Base-by-base conservation (phyloP, 345 rosid genomes). In the Rhodamnia rubescens region DNA sequence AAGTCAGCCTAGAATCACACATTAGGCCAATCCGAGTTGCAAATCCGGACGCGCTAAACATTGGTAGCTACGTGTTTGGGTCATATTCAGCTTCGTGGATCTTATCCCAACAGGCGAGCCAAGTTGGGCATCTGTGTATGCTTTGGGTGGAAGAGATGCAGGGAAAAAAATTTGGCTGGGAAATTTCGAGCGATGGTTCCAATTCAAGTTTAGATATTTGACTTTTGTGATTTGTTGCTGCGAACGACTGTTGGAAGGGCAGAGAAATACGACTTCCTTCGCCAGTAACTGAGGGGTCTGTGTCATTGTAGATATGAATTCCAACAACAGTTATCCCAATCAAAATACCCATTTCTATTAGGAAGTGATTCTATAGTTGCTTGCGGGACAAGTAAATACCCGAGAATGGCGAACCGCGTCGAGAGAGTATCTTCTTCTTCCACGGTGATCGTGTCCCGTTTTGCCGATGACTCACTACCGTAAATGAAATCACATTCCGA, bases 391-490 rank as follows among this genome's bases (percentile, higher is more conserved):
- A 32, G 6, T 16, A 32, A 29, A 64, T 64, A 4, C 44, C 36
- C 0, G 24, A 64, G 24, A 16, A 8, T 0, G 4, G 1, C 26
- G 58, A 22, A 55, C 4, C 26, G 26, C 26, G 4, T 8, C 58
- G 11, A 55, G 26, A 55, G 32, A 16, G 12, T 29, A 64, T 64
- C 0, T 0, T 7, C 0, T 15, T 29, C 3, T 7, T 64, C 3
- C 1, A 15, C 1, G 42, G 11, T 0, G 40, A 27, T 61, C 0
- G 1, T 8, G 21, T 27, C 1, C 18, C 0, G 10, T 32, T 22
- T 0, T 16, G 2, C 24, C 1, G 1, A 18, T 36, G 7, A 32
- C 4, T 69, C 20, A 0, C 1, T 18, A 18, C 13, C 42, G 0
- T 20, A 18, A 9, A 20, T 4, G 4, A 7, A 69, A 36, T 69